Conservation (phyloP, 257 asterid species). For the Sherardia arvensis region DNA sequence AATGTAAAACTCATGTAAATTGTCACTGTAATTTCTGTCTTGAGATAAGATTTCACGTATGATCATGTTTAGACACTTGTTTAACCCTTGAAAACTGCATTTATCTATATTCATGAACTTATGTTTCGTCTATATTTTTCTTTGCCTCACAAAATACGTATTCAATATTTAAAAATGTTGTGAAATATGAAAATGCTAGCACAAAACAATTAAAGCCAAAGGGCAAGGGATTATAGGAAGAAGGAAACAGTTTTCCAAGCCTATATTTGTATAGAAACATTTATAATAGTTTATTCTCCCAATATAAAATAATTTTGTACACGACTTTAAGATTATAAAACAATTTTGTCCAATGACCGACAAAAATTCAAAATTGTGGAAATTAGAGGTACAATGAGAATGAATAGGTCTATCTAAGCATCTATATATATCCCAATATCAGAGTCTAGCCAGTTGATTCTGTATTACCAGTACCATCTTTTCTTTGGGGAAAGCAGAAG, state of each 20-base stretch:
- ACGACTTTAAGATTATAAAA: not conserved
- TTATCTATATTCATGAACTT: not conserved
- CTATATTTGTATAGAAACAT: too few relatives aligned
- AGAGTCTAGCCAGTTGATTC: not conserved
- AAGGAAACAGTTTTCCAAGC: too few relatives aligned
- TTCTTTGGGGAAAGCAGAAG: not conserved
- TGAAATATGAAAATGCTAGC: not conserved
- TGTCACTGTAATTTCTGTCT: not conserved
- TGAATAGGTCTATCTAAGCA: not conserved
- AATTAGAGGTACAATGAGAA: not conserved
- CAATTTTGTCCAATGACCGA: not conserved
- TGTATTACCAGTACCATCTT: not conserved
- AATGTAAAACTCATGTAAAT: not conserved
- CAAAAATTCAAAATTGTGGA: not conserved
- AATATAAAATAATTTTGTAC: too few relatives aligned
- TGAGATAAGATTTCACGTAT: too few relatives aligned
- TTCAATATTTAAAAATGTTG: not conserved
- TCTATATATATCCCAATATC: not conserved
- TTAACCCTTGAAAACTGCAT: not conserved
- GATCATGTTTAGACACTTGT: too few relatives aligned
- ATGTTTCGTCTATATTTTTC: not conserved
- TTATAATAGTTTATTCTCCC: too few relatives aligned
- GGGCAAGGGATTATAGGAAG: too few relatives aligned
- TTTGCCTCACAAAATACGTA: too few relatives aligned
- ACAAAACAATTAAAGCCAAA: too few relatives aligned